Evolutionary conservation across 2,329 filamentous ascomycete genomes (phyloP).

Genomic region (Mycogone perniciosa): DNA sequence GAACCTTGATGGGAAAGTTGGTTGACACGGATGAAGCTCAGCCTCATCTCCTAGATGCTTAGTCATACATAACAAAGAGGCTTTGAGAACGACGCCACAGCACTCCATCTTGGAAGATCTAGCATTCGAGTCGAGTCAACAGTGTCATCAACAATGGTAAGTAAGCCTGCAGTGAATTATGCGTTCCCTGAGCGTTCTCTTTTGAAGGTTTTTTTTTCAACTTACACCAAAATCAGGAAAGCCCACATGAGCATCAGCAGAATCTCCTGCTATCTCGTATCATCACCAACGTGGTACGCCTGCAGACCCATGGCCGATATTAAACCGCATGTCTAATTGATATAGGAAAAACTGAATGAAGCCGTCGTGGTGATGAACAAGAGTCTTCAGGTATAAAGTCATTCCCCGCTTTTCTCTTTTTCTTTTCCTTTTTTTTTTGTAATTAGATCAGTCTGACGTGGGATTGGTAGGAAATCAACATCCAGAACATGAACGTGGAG

Average conservation of each 20-base stretch:
- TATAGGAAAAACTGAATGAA: slow-evolving; percentile 93
- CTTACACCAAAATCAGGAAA: slow-evolving; percentile 54
- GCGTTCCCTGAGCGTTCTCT: too few relatives aligned
- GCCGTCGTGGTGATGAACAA: slow-evolving; percentile 89
- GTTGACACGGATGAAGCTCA: too few relatives aligned
- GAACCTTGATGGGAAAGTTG: too few relatives aligned
- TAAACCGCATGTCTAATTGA: neutral
- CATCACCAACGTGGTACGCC: slow-evolving; percentile 88
- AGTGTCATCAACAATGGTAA: too few relatives aligned
- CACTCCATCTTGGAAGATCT: too few relatives aligned
- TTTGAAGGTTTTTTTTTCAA: neutral
- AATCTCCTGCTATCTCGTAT: slow-evolving; percentile 88
- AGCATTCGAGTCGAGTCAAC: too few relatives aligned
- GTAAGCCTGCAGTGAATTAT: too few relatives aligned
- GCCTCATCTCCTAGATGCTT: too few relatives aligned
- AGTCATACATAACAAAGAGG: too few relatives aligned
- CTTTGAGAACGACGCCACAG: too few relatives aligned
- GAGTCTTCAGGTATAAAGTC: slow-evolving; percentile 62
- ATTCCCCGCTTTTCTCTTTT: neutral
- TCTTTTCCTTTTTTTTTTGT: neutral
- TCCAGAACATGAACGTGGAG: slow-evolving; percentile 98
- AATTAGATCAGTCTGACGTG: too few relatives aligned
- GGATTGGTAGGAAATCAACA: slow-evolving; percentile 75
- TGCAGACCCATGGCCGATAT: neutral
- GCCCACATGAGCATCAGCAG: slow-evolving; percentile 96